Base-by-base conservation (phyloP, 2,329 filamentous ascomycete species). In the Sclerotinia borealis region DNA sequence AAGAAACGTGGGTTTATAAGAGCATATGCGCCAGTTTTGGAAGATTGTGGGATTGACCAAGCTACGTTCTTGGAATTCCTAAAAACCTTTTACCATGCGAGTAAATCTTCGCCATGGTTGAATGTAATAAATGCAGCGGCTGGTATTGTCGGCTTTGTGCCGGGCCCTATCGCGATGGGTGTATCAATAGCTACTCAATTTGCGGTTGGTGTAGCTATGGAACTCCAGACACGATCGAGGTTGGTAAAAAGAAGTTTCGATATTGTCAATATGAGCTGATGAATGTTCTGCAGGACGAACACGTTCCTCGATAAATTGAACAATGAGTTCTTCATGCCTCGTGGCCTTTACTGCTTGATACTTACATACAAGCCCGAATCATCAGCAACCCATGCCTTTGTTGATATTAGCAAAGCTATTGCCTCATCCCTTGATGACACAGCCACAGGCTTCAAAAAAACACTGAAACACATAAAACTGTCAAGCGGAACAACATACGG, bases 301-400 rank as follows among this genome's bases (percentile, higher is more conserved):
- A 74, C 71, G 0, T 87, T 84, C 69, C 77, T 88, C 19, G 79
- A 85, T 67, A 73, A 76, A 41, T 77, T 85, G 68, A 87, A 87
- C 68, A 76, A 79, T 10, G 76, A 81, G 3, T 79, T 85, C 64
- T 88, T 87, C 71, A 78, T 77, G 52, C 84, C 85, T 0, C 78
- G 78, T 2, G 84, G 84, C 0, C 76, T 87, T 0, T 83, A 80
- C 72, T 80, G 78, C 64, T 74, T 83, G 25, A 76, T 88, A 43
- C 79, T 86, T 74, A 80, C 80, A 1, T 85, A 79, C 74, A 80
- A 80, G 59, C 79, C 80, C 0, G 76, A 78, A 11, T 69, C 69
- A 7, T 64, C 48, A 11, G 27, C 49, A 15, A 61, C 59, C 5
- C 63, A 69, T 29, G 59, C 69, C 66, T 45, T 64, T 8, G 66